Base-by-base conservation (phyloP, 1,139 yeast species). In the Protomyces gravidus region DNA sequence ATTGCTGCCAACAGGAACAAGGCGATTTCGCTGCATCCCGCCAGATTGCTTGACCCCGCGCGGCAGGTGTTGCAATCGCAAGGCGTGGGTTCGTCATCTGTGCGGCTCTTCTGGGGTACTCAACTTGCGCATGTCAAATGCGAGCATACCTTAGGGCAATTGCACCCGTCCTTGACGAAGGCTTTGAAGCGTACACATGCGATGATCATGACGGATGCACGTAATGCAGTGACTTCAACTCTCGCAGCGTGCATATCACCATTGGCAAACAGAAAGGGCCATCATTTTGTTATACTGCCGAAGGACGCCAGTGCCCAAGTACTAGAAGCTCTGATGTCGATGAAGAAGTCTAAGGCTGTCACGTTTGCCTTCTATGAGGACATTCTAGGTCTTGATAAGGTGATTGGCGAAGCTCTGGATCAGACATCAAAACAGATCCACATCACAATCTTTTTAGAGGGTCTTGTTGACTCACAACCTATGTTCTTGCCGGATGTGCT, bases 181-280 rank as follows among this genome's bases (percentile, higher is more conserved):
- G 46, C 36, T n/a, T 26, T 53, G 23, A 45, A 45, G 28, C 11
- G 9, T 9, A 17, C 28, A 17, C 46, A 45, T 17, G 40, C 50
- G 6, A 28, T 53, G 19, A 32, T 53, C 51, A 53, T 53, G 58
- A 53, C 58, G 3, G 58, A 53, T n/a, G 50, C 46, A 26, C 51
- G 58, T 15, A 53, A 53, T 32, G 40, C 58, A 3, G 51, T 46
- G 17, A 32, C 58, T 17, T 53, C 58, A 27, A 53, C 58, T 19
- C 19, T 53, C 19, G 58, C 58, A 19, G 40, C 58, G 25, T 53
- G 58, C 19, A 53, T 53, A 19, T 30, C 28, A n/a, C 58, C 58
- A 2, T 17, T 46, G 15, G 51, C 32, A 6, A 36, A 46, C 40
- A 53, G 36, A 46, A 27, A 23, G 11, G 58, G 46, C 3, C 45